These are phyloP conservation scores for Tuber microsphaerosporum DNA, from an alignment of 495 filamentous ascomycete species.

Conservation along the genomic window DNA sequence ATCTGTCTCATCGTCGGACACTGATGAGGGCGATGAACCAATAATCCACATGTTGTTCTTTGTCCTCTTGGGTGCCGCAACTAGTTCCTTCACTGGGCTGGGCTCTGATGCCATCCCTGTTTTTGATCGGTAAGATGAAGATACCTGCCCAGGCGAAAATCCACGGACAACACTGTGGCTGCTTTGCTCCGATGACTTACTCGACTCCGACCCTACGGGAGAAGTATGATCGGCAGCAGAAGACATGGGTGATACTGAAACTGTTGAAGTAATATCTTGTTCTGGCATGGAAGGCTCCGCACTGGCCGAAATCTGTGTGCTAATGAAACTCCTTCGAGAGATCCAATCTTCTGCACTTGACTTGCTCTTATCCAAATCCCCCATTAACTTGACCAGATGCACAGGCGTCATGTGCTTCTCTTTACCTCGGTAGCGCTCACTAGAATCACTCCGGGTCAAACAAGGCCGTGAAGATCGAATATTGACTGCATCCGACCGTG, in stretches of 20 bases:
- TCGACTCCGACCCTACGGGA: slow-evolving; percentile 41
- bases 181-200: slow-evolving; percentile 46
- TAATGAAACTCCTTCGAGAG: slow-evolving; percentile 22
- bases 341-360: slow-evolving; percentile 37
- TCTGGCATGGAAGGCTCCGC: slow-evolving; percentile 21
- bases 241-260: slow-evolving; percentile 12
- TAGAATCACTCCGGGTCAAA: slow-evolving; percentile 35
- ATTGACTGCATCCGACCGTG: slow-evolving; percentile 34
- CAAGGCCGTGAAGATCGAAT: slow-evolving; percentile 33
- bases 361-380: slow-evolving; percentile 37
- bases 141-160: slow-evolving; percentile 72
- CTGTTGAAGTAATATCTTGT: neutral
- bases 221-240: slow-evolving; percentile 18
- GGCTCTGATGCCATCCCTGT: slow-evolving; percentile 34
- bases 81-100: slow-evolving; percentile 15
- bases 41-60: slow-evolving; percentile 52
- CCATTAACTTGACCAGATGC: slow-evolving; percentile 44
- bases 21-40: slow-evolving; percentile 48
- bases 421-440: slow-evolving; percentile 43
- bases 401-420: slow-evolving; percentile 78
- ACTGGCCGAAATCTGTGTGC: slow-evolving; percentile 11
- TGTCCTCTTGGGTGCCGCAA: slow-evolving; percentile 48
- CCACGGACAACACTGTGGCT: slow-evolving; percentile 74
- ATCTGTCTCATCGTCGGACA: slow-evolving; percentile 29
- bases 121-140: slow-evolving; percentile 61